Conservation (phyloP, 345 rosid genomes). For the Luvunga scandens region DNA sequence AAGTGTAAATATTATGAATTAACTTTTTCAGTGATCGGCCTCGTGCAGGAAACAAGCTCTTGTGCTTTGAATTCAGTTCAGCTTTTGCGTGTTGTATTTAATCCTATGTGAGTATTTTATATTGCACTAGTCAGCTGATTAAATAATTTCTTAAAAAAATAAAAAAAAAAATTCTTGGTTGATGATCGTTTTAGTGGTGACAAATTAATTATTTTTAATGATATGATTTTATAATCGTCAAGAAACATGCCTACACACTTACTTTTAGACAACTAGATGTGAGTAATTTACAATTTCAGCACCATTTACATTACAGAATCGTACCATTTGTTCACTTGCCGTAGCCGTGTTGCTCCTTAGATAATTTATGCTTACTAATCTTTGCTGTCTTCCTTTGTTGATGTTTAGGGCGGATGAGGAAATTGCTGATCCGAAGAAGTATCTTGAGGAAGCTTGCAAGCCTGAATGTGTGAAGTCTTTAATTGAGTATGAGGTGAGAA, state of each 20-base stretch:
- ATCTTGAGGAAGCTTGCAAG: conserved; percentile 52
- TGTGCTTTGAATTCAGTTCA: not conserved
- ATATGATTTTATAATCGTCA: not conserved
- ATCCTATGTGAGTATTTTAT: conserved; percentile 12
- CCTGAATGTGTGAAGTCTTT: conserved; percentile 52
- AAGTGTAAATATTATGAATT: not conserved
- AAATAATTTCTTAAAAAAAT: not conserved
- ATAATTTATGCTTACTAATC: not conserved
- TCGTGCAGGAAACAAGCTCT: conserved; percentile 1
- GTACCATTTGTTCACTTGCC: no score
- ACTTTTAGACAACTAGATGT: not conserved
- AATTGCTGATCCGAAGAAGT: conserved; percentile 49
- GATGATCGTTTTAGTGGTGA: not conserved
- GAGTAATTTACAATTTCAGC: not conserved
- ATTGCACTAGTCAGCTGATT: not conserved
- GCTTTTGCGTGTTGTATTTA: not conserved
- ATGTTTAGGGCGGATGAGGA: conserved; percentile 55
- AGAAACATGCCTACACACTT: not conserved
- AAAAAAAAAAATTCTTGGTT: no score
- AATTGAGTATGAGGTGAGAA: conserved; percentile 39
- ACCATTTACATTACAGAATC: no score
- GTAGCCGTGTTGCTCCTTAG: not conserved
- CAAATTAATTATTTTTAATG: not conserved
- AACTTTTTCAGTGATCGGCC: not conserved
- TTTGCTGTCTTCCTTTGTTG: not conserved